Conservation (phyloP, 2,329 filamentous ascomycete genomes). For the Ciborinia camelliae region DNA sequence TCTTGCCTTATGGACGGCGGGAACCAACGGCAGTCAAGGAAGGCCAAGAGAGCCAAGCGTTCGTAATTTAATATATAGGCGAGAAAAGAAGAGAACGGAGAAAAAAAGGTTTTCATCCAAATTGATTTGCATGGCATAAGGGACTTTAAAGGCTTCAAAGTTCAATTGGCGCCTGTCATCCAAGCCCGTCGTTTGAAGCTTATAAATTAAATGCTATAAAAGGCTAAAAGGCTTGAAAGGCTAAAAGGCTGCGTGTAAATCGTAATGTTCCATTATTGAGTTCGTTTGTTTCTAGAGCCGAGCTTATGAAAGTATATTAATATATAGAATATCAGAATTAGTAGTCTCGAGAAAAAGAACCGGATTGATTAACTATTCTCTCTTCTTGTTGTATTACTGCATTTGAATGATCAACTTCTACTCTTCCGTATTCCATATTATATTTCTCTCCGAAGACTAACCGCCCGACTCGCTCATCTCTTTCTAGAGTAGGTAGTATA, state of each 20-base stretch:
- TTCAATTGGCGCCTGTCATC: conserved; percentile 7
- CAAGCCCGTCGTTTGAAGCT: background rate
- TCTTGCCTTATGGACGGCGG: background rate
- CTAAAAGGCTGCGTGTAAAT: background rate
- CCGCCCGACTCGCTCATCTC: background rate
- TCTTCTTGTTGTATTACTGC: background rate
- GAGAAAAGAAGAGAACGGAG: background rate
- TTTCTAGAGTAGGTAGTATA: conserved; percentile 3
- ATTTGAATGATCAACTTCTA: background rate
- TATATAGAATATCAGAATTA: no score
- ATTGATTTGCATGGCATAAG: background rate
- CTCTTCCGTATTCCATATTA: no score
- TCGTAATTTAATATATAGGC: background rate
- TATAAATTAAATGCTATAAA: no score
- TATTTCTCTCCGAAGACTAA: background rate
- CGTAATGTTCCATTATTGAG: background rate
- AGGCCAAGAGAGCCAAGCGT: background rate
- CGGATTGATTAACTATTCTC: background rate
- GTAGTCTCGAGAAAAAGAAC: background rate
- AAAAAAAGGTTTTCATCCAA: conserved; percentile 2
- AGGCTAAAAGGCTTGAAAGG: no score
- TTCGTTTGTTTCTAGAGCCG: background rate
- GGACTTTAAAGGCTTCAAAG: no score
- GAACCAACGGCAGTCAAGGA: conserved; percentile 6
- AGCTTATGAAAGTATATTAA: background rate